Base-by-base conservation (phyloP, 192 early-diverging fungal genomes). In the Coemansia sp. region DNA sequence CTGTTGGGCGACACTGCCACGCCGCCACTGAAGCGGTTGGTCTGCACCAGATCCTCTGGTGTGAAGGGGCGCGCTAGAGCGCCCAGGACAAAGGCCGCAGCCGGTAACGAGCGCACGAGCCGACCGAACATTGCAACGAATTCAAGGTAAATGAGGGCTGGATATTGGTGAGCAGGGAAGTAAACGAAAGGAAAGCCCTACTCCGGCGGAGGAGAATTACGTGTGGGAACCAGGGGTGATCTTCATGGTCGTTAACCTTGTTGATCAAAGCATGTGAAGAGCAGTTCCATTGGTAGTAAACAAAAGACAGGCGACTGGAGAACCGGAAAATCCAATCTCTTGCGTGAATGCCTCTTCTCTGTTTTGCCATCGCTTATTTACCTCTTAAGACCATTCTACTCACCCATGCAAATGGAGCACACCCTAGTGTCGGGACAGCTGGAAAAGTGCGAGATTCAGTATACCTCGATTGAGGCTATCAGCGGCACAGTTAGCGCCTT, bases 41-140 rank as follows among this genome's bases (percentile, higher is more conserved):
- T 83, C 40, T 84, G 72, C 36, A 90, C 86, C 22, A 91, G 82
- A 53, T 82, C 82, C 64, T 85, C 67, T 4, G 87, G 84, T 44
- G 80, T 82, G 36, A 89, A 82, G 18, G 58, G 44, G n/a, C 67
- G 63, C 14, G 75, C 76, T 26, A 68, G 39, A 4, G 60, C 62
- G 52, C 62, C 67, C 10, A 74, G 29, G 10, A 46, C 72, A 15
- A 64, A 40, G 3, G 37, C 67, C 4, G 67, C 58, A 12, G 63
- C 48, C 7, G 72, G 53, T 53, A 80, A 53, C 53, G 57, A 17
- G 26, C 55, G 53, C 37, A 71, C 52, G 8, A 53, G 52, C 52
- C 34, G 52, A 32, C 52, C 33, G 29, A 53, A 15, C 52, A 32
- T 53, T 32, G 34, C 34, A 8, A 11, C 38, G 38, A 39, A 39